Conservation (phyloP, 306 rosid genomes). For the Castanea mollissima region DNA sequence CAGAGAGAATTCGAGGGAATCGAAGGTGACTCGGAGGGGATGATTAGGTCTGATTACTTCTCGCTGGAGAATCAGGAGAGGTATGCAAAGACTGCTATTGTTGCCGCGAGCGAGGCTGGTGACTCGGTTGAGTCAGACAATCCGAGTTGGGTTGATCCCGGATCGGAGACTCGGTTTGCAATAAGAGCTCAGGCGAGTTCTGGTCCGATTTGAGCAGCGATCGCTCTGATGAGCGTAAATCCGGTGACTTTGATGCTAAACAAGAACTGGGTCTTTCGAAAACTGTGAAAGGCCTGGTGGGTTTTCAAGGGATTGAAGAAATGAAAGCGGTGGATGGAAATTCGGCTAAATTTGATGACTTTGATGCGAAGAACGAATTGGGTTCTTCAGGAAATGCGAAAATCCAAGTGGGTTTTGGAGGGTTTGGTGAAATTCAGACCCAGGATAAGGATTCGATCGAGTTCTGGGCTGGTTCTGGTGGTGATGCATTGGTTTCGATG, state of each 20-base stretch:
- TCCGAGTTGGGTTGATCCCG: slow-evolving; percentile 75
- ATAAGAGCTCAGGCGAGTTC: slow-evolving; percentile 32
- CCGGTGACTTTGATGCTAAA: slow-evolving; percentile 24
- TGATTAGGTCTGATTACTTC: slow-evolving; percentile 58
- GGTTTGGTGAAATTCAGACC: slow-evolving; percentile 18
- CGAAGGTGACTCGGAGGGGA: slow-evolving; percentile 46
- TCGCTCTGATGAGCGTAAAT: slow-evolving; percentile 48
- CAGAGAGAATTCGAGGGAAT: slow-evolving; percentile 24
- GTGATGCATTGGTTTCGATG: slow-evolving; percentile 25
- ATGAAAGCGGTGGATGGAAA: slow-evolving; percentile 2
- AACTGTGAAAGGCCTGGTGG: not conserved
- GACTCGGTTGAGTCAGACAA: slow-evolving; percentile 54
- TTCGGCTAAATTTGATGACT: slow-evolving; percentile 17
- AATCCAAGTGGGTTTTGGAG: slow-evolving; percentile 24
- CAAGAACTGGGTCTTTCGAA: slow-evolving; percentile 17
- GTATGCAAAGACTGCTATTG: slow-evolving; percentile 15
- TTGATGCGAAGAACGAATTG: slow-evolving; percentile 25
- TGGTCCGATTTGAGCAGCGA: slow-evolving; percentile 70
- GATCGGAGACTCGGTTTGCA: slow-evolving; percentile 29
- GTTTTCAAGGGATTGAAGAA: slow-evolving; percentile 13
- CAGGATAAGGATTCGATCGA: slow-evolving; percentile 20
- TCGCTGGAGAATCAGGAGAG: slow-evolving; percentile 46
- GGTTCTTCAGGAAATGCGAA: not conserved
- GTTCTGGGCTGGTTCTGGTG: slow-evolving; percentile 43
- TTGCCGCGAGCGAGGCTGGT: slow-evolving; percentile 33